Evolutionary conservation across 345 rosid genomes (phyloP), one percentile per base, ranked within the genome.

Genomic region (Aurinia saxatilis): DNA sequence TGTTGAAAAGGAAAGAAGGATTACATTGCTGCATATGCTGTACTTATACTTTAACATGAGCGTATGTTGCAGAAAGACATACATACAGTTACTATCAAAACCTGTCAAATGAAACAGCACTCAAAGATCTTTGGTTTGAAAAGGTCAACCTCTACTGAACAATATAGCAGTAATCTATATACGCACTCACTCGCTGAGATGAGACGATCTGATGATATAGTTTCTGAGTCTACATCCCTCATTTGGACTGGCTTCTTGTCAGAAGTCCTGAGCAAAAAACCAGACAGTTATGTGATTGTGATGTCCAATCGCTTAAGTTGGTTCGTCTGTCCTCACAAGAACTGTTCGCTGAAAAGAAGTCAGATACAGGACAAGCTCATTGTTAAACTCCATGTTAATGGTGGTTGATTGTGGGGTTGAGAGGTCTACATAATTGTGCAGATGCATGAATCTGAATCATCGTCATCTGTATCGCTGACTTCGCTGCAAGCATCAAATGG

Each of bases 361-460:
- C 33, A 51, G 61, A 66, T 52, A 14, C 36, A 66, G 62, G 31
- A 34, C 60, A 29, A 56, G 47, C 54, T 64, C 61, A 35, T 15
- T 39, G 70, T 39, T 70, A 54, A 67, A 14, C 51, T 56, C 74
- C 57, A 57, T 57, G 65, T 49, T 65, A 71, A 41, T 71, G 60
- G 56, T 65, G 47, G 50, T 42, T 23, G 69, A 5, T 63, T 49
- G 65, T 4, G 7, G 39, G 36, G 38, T 52, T 16, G 50, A 14
- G 50, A 12, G 37, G 68, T 53, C 84, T 87, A 92, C 99, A 93
- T 90, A 76, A 93, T 80, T 50, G 68, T 79, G 78, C 99, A 93
- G 40, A 82, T 66, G 77, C 99, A 93, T 57, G 90, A 60, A 71
- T 93, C 97, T 12, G 81, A 42, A 44, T 90, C 90, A 46, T 85